Evolutionary conservation across 768 basidiomycete species (phyloP), one percentile per base, ranked within the genome.

Genomic region (Rossbeevera mucosa): DNA sequence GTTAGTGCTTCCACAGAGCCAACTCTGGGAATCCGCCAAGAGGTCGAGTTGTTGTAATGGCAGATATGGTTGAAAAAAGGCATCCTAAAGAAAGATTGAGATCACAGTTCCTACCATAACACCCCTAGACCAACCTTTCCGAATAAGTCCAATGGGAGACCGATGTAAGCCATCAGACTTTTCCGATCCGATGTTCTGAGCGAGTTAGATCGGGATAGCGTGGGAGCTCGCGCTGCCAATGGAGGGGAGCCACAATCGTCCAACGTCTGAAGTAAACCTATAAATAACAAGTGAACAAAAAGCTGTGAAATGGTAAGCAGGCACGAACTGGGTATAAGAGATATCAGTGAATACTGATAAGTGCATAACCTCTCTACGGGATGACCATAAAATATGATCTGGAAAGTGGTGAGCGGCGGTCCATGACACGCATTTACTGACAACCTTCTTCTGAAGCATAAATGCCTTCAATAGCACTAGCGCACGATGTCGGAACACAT

Each of bases 301-400:
- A 14, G 41, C n/a, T 7, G 20, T 16, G 11, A 8, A 38, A 22
- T 25, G 7, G 43, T 22, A n/a, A 7, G 5, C 42, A 22, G 9
- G 22, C 48, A 59, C 52, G 22, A 42, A 91, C 91, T 89, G 9
- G 95, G 95, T 54, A 98, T 79, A 7, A 98, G 76, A 0, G 95
- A 93, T 44, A 96, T 81, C n/a, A 98, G 77, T 0, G 94, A 95
- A 68, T 99, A 99, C 67, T 99, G 96, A 64, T 92, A 97, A 22
- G 94, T 97, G 72, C 95, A 97, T 18, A 99, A 72, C 43, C 85
- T 84, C 70, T 99, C 96, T 2, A 98, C 95, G 0, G 95, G 95
- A 64, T 95, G 91, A 6, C 94, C 94, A 62, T 81, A 96, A 69
- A 99, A 94, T 85, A 98, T 88, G 53, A 98, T 88, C 93, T 95